Evolutionary conservation across 1,284 basidiomycete species (phyloP), one percentile per base, ranked within the genome.

Genomic region (Ceratobasidium sp.): DNA sequence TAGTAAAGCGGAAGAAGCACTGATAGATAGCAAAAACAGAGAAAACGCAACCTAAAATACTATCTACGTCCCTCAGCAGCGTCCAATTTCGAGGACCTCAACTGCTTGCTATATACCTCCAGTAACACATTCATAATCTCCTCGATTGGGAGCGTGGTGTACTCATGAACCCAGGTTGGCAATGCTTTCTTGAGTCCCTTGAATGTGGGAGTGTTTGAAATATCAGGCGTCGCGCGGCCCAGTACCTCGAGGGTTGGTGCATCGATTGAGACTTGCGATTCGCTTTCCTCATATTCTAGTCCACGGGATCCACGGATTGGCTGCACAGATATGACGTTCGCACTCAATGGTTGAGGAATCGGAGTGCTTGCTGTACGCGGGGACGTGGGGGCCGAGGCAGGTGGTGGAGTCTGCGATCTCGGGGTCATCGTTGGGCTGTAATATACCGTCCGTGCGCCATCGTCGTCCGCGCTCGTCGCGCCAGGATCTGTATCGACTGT

Each of bases 111-210:
- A 75, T 94, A 95, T 72, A 95, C 70, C 75, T 87, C 89, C 70
- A 94, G 77, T 25, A 94, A 80, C 56, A 87, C 84, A 75, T 93
- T 90, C 89, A 93, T 92, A 67, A 94, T 91, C 76, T 91, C 87
- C 78, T 94, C 92, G 69, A 95, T 81, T 1, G 92, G 91, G 69
- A 84, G 79, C 3, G 92, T 92, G 8, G 92, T 93, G 73, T 93
- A 94, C 77, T 94, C 91, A 73, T 95, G 88, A 52, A 94, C 90
- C 74, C 92, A 92, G 72, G 90, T 88, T 0, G 93, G 93, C 20
- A 94, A 76, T 64, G 90, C 87, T 72, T 93, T 90, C 34, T 92
- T 88, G 75, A 87, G 90, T 75, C 43, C 92, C 86, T 80, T 90
- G 89, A 91, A 89, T 47, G 75, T 76, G 45, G 77, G 92, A 10